Evolutionary conservation across 2,329 filamentous ascomycete species (phyloP).

Genomic region (Triangularia setosa): DNA sequence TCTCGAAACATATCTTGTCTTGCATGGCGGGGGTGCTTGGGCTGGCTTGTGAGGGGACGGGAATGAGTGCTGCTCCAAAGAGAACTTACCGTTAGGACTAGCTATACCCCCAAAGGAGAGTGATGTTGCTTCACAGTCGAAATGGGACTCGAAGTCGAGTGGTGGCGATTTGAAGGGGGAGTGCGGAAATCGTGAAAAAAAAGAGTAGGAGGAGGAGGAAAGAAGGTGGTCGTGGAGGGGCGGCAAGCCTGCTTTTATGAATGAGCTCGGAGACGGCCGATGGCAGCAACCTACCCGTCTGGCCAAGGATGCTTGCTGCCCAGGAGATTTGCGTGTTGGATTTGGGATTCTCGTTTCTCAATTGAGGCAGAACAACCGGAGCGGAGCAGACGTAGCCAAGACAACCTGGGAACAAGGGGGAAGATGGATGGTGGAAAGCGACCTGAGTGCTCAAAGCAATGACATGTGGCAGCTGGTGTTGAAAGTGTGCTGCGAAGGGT

Average conservation of each 20-base stretch:
- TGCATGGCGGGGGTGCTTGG: neutral
- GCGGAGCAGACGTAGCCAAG: conserved; percentile 21
- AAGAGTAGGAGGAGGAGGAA: conserved; percentile 27
- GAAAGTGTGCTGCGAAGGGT: conserved; percentile 2
- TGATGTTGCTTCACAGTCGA: conserved; percentile 12
- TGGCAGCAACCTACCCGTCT: conserved; percentile 8
- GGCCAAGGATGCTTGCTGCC: conserved; percentile 12
- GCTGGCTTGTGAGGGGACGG: neutral
- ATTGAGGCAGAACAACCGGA: conserved; percentile 22
- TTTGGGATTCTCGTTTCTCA: conserved; percentile 21
- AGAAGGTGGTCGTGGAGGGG: conserved; percentile 27
- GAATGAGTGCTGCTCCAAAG: neutral
- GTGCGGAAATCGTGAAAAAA: conserved; percentile 27
- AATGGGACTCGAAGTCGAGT: conserved; percentile 19
- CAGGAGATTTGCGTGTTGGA: conserved; percentile 13
- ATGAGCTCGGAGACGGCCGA: conserved; percentile 17
- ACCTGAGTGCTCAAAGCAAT: conserved; percentile 9
- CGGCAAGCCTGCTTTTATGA: conserved; percentile 36
- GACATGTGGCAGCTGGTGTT: conserved; percentile 12
- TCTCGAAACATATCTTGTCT: conserved; percentile 9
- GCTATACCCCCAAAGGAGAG: conserved; percentile 12
- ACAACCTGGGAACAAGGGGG: conserved; percentile 14
- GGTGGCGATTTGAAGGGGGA: conserved; percentile 5
- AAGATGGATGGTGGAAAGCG: neutral
- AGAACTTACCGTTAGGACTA: conserved; percentile 23